Evolutionary conservation across 2,329 filamentous ascomycete genomes (phyloP).

Genomic region (Penicillium fuscoglaucum): DNA sequence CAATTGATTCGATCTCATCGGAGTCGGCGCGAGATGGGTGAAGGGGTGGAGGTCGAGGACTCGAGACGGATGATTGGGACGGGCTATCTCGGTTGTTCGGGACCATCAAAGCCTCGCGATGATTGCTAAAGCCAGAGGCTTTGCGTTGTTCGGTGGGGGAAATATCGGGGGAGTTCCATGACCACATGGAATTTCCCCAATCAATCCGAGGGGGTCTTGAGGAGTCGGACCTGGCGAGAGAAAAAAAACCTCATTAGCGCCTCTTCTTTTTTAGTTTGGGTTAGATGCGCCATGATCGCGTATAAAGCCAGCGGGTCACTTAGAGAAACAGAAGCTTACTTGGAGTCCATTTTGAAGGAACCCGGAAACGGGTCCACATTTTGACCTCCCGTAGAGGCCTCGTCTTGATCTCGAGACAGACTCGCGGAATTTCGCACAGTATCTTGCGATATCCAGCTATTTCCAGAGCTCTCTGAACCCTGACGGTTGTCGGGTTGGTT

Average conservation of each 20-base stretch:
- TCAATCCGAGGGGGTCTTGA: constrained; percentile 28
- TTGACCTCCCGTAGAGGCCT: constrained; percentile 28
- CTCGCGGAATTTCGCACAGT: constrained; percentile 37
- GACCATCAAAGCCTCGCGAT: constrained; percentile 38
- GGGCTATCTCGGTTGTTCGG: constrained; percentile 33
- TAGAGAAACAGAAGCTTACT: constrained; percentile 31
- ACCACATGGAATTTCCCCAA: constrained; percentile 35
- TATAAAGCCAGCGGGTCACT: not conserved
- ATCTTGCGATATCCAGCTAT: constrained; percentile 43
- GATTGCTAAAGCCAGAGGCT: constrained; percentile 33
- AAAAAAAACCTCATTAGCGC: not conserved
- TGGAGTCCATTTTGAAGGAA: constrained; percentile 27
- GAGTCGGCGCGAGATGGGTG: constrained; percentile 22
- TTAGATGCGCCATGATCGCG: not conserved
- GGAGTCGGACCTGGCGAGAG: constrained; percentile 24
- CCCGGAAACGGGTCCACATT: constrained; percentile 31
- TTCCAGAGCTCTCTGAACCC: constrained; percentile 44
- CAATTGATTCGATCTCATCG: constrained; percentile 30
- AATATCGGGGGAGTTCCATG: constrained; percentile 39
- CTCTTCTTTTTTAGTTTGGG: not conserved
- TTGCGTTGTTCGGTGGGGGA: constrained; percentile 42
- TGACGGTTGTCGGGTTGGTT: constrained; percentile 38
- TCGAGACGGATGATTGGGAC: constrained; percentile 24
- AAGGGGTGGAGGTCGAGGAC: constrained; percentile 24
- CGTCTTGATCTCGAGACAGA: constrained; percentile 22